phyloP scores from a whole-genome alignment of 2,329 filamentous ascomycete species.

The Fulvia fulva region DNA sequence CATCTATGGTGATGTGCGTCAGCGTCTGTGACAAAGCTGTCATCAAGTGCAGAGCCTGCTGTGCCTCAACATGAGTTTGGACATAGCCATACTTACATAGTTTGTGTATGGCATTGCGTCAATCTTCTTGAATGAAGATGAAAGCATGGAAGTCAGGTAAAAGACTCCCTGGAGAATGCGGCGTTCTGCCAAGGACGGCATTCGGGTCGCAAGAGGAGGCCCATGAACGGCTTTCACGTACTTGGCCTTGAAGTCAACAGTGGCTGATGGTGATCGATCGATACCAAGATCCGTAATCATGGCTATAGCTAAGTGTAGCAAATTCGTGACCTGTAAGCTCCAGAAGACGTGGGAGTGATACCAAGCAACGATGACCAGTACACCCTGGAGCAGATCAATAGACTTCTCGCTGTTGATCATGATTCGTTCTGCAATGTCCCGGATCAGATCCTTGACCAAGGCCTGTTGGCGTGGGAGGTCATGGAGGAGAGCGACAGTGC shows the following conservation, averaged over 20 bases:
- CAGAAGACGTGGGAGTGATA: slow-evolving; percentile 32
- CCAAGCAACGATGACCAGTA: slow-evolving; percentile 22
- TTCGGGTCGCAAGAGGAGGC: neutral
- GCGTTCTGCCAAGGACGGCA: slow-evolving; percentile 24
- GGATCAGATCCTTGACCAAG: slow-evolving; percentile 28
- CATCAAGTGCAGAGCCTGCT: too few species aligned
- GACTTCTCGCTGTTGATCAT: slow-evolving; percentile 31
- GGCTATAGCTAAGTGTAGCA: slow-evolving; percentile 30
- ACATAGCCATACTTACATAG: slow-evolving; percentile 6
- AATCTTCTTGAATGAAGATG: slow-evolving; percentile 29
- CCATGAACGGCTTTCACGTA: slow-evolving; percentile 17
- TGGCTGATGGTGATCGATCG: slow-evolving; percentile 20
- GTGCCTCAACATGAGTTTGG: too few species aligned
- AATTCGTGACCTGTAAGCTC: slow-evolving; percentile 27
- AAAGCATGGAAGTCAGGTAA: slow-evolving; percentile 28
- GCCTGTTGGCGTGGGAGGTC: slow-evolving; percentile 27
- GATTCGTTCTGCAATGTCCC: slow-evolving; percentile 28
- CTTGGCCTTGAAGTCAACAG: slow-evolving; percentile 17
- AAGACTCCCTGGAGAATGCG: slow-evolving; percentile 27
- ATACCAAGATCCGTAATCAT: slow-evolving; percentile 27
- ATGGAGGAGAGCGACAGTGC: slow-evolving; percentile 28
- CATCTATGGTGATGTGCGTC: slow-evolving; percentile 5
- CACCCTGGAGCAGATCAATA: slow-evolving; percentile 28
- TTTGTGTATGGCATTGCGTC: slow-evolving; percentile 26
- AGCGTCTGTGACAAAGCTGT: too few species aligned